Evolutionary conservation across 2,329 filamentous ascomycete species (phyloP).

Genomic region (Elsinoe batatas): DNA sequence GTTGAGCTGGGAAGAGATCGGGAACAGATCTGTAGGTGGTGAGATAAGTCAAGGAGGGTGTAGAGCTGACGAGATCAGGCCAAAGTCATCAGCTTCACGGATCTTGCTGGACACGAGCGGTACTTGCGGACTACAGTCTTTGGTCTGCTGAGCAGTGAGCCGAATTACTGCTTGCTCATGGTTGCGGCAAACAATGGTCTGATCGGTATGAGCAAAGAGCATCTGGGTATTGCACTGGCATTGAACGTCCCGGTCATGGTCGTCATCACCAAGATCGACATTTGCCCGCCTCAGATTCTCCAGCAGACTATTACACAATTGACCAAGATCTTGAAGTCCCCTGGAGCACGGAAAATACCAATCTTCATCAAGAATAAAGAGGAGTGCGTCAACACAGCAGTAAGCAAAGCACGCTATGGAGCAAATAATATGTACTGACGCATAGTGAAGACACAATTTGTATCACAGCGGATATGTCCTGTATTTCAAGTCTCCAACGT

Average conservation of each 20-base stretch:
- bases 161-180: constrained; percentile 96
- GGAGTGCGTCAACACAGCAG: constrained; percentile 84
- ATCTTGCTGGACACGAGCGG: constrained; percentile 88
- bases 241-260: constrained; percentile 98
- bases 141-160: constrained; percentile 83
- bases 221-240: constrained; percentile 85
- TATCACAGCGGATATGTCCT: constrained; percentile 88
- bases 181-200: constrained; percentile 96
- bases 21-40: constrained; percentile 60
- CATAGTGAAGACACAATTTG: constrained; percentile 62
- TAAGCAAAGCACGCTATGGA: constrained; percentile 15
- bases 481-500: constrained; percentile 98
- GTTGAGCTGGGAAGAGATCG: constrained; percentile 96
- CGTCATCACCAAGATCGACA: constrained; percentile 95
- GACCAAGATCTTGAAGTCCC: constrained; percentile 85
- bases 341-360: constrained; percentile 87
- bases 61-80: constrained; percentile 34
- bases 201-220: constrained; percentile 97
- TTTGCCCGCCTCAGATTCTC: constrained; percentile 90
- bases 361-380: constrained; percentile 89
- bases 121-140: constrained; percentile 96
- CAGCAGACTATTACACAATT: constrained; percentile 88
- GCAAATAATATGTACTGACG: background rate
- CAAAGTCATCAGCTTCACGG: constrained; percentile 94
- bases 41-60: background rate